Base-by-base conservation (phyloP, 2,329 filamentous ascomycete genomes). In the Huntiella savannae region DNA sequence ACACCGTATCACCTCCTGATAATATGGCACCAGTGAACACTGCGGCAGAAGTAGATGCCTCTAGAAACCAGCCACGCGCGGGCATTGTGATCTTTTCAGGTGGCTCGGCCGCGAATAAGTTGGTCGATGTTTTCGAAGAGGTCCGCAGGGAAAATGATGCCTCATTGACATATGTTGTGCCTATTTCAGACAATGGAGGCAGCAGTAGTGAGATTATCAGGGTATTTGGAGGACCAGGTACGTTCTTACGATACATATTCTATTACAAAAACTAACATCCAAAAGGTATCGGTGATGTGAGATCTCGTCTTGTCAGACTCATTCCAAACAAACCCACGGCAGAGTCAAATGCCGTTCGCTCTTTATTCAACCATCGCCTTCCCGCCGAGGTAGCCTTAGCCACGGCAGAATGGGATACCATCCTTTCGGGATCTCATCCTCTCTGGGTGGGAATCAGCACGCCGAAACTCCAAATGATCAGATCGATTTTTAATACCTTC, bases 141-240 rank as follows among this genome's bases (percentile, higher is more conserved):
- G 67, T 82, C 33, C 68, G 73, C 10, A 62, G 77, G 51, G 77
- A 70, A 54, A 82, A 80, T 51, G 63, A 70, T 36, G 81, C 79
- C 56, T 66, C 71, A 2, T 63, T 92, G 37, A 84, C 75, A 62
- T 92, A 93, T 60, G 77, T 95, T 49, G 93, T 96, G 45, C 88
- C 88, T 33, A 94, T 95, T 58, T 91, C 82, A 53, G 88, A 96
- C 63, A 96, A 96, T 62, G 88, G 88, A 42, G 88, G 88, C 35
- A 92, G 83, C 54, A 92, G 86, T 2, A 93, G 84, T 39, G 88
- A 96, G 64, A 67, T 95, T 55, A 93, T 95, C 53, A 74, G 91
- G 33, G 86, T 96, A 33, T 91, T 96, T 62, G 91, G 88, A 11
- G 91, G 91, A 1, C 88, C 88, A 53, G 88, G 88, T 79, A 63